Evolutionary conservation across 2,329 filamentous ascomycete genomes (phyloP).

Genomic region (Albifimbria verrucaria): DNA sequence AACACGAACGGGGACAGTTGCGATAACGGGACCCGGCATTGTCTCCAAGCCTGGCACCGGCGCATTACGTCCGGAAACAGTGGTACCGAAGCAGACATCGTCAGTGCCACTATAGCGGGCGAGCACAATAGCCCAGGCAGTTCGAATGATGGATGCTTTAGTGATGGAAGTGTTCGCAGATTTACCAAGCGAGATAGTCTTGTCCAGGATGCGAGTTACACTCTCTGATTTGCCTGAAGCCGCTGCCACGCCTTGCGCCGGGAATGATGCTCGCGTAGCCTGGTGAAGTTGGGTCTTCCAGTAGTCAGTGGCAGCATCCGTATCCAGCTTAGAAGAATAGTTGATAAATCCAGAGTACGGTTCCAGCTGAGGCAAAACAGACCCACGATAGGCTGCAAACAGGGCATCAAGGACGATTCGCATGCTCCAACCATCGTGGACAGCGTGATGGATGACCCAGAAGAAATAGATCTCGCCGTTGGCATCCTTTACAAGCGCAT

Average conservation of each 20-base stretch:
- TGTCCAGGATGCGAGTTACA: background rate
- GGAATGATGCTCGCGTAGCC: background rate
- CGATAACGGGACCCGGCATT: background rate
- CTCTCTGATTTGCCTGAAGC: background rate
- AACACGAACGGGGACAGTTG: background rate
- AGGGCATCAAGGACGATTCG: conserved; percentile 23
- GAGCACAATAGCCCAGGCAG: conserved; percentile 4
- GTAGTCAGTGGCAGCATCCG: conserved; percentile 17
- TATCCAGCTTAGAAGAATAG: conserved; percentile 27
- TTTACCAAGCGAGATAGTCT: no score
- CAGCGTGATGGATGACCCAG: conserved; percentile 31
- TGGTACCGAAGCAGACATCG: background rate
- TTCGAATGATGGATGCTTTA: conserved; percentile 15
- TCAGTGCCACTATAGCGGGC: background rate
- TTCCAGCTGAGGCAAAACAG: background rate
- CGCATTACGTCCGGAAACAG: background rate
- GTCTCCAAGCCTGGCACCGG: background rate
- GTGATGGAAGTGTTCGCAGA: conserved; percentile 12
- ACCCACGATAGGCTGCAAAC: background rate
- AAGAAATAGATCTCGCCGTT: conserved; percentile 4
- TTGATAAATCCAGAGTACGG: background rate
- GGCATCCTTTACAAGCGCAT: background rate
- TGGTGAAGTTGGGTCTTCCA: conserved; percentile 36
- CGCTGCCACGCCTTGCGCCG: background rate
- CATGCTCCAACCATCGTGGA: conserved; percentile 52